These are phyloP conservation scores for Berberis vulgaris DNA, from an alignment of 164 flowering plant genomes.

Conservation along the genomic window DNA sequence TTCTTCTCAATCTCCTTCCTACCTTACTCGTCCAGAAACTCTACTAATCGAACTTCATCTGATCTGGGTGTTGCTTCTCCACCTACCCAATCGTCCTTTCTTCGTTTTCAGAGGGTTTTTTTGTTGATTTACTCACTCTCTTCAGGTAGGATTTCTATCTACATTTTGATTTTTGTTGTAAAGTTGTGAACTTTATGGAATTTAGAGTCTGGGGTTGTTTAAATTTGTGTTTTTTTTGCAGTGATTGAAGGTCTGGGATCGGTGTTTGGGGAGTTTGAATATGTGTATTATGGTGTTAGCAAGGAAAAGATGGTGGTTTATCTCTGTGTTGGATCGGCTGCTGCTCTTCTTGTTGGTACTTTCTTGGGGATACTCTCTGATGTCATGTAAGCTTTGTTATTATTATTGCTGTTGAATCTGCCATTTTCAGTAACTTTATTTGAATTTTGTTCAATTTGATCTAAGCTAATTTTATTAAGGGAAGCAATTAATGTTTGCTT, in stretches of 20 bases:
- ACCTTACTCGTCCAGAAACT: constrained; percentile 29
- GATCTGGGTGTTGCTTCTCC: constrained; percentile 16
- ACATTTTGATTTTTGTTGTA: not conserved
- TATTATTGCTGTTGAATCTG: not conserved
- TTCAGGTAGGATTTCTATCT: constrained; percentile 40
- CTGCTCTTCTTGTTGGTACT: constrained; percentile 43
- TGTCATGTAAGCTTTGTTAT: constrained; percentile 48
- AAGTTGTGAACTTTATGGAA: not conserved
- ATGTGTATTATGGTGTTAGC: constrained; percentile 41
- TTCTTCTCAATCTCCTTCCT: constrained; percentile 42
- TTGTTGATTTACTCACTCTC: constrained; percentile 51
- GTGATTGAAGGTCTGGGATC: constrained; percentile 76
- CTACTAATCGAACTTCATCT: constrained; percentile 19
- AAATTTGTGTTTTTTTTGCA: constrained; percentile 10
- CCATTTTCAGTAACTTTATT: no score
- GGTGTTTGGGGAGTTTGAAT: constrained; percentile 70
- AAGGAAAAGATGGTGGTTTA: constrained; percentile 50
- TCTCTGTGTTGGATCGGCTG: constrained; percentile 48
- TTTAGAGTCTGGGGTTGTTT: not conserved
- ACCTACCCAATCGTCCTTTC: constrained; percentile 25
- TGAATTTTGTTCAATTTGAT: no score
- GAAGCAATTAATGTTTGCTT: no score
- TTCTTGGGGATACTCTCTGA: constrained; percentile 66
- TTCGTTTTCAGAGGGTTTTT: constrained; percentile 53
- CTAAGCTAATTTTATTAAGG: no score